Conservation (phyloP, 2,329 filamentous ascomycete species). For the Rutstroemia sp. region DNA sequence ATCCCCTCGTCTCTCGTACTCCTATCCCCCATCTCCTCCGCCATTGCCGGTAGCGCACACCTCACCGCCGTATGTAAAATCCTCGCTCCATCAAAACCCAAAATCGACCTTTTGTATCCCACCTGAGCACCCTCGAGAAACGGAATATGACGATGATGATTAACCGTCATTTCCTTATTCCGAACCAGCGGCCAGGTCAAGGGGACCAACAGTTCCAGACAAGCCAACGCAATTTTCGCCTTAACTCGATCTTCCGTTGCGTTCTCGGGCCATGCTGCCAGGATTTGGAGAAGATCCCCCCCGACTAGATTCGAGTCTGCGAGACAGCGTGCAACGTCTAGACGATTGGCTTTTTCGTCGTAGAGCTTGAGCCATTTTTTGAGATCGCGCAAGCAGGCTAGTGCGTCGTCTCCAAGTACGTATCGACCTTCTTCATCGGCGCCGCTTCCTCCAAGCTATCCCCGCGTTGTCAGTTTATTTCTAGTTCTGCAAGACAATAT, state of each 20-base stretch:
- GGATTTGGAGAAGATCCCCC: constrained; percentile 82
- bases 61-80: constrained; percentile 78
- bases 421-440: constrained; percentile 76
- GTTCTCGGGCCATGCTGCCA: constrained; percentile 72
- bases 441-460: constrained; percentile 78
- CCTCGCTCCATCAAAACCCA: constrained; percentile 71
- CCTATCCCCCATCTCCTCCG: constrained; percentile 66
- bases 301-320: constrained; percentile 88
- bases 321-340: constrained; percentile 90
- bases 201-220: constrained; percentile 83
- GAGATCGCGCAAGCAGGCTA: constrained; percentile 86
- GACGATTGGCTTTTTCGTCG: constrained; percentile 86
- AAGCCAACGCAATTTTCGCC: constrained; percentile 73
- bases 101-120: constrained; percentile 79
- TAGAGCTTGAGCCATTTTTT: constrained; percentile 93
- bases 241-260: constrained; percentile 67
- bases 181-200: constrained; percentile 90
- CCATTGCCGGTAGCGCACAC: constrained; percentile 79
- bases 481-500: constrained; percentile 8
- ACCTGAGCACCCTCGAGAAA: constrained; percentile 84
- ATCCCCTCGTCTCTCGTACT: constrained; percentile 79
- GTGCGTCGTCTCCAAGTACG: constrained; percentile 83
- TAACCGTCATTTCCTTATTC: constrained; percentile 78
- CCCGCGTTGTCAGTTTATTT: constrained; percentile 10
- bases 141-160: constrained; percentile 86